Evolutionary conservation across 2,329 filamentous ascomycete species (phyloP).

Genomic region (Phialocephala sp.): DNA sequence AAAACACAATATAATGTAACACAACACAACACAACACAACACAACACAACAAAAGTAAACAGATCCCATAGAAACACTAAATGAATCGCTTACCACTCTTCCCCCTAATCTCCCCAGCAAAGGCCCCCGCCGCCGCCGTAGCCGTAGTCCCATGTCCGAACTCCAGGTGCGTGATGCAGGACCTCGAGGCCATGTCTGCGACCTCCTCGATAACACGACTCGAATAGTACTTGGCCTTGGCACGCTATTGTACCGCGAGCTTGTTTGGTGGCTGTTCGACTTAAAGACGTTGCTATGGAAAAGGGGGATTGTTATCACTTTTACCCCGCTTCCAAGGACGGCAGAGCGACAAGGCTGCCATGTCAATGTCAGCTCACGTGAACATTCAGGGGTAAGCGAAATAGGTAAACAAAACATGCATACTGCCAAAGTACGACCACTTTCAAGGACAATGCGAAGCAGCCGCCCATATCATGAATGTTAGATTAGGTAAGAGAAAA

Average conservation of each 20-base stretch:
- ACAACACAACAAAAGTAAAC: not conserved
- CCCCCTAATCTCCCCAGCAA: slow-evolving; percentile 40
- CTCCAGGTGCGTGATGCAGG: slow-evolving; percentile 43
- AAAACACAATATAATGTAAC: too few relatives aligned
- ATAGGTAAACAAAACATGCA: not conserved
- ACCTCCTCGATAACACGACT: not conserved
- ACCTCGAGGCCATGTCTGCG: slow-evolving; percentile 17
- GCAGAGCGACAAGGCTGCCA: not conserved
- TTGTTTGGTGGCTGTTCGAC: not conserved
- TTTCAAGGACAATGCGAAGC: not conserved
- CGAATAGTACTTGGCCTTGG: too few relatives aligned
- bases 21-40: not conserved
- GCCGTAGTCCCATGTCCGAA: slow-evolving; percentile 45
- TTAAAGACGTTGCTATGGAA: slow-evolving; percentile 3
- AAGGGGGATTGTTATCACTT: not conserved
- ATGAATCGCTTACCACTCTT: slow-evolving; percentile 37
- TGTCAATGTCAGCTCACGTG: not conserved
- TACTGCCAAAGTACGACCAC: not conserved
- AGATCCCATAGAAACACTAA: not conserved
- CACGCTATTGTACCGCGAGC: too few relatives aligned
- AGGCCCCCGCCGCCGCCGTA: slow-evolving; percentile 42
- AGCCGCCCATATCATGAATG: not conserved
- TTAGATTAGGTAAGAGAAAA: not conserved
- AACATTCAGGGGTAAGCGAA: slow-evolving; percentile 3
- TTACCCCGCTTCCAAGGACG: slow-evolving; percentile 4